A percentile compares a stretch with the other conserved stretches of the same genome.
These are phyloP conservation scores for Entophlyctis luteolus DNA, from an alignment of 192 early-diverging fungal species.

Conservation along the genomic window DNA sequence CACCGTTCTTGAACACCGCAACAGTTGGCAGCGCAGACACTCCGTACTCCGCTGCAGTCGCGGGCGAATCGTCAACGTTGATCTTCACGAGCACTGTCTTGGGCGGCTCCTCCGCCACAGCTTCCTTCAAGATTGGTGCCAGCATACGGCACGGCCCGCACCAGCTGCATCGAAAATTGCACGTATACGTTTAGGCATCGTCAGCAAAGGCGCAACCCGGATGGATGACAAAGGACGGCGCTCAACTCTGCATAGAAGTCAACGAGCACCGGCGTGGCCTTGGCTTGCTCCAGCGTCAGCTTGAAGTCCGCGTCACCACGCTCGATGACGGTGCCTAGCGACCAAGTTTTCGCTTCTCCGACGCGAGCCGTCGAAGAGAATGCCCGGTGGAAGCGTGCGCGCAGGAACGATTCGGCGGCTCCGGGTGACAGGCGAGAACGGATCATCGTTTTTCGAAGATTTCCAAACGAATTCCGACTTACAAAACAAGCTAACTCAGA, in stretches of 20 bases:
- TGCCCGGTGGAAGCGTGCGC: no score
- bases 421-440: no score
- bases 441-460: no score
- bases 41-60: conserved; percentile 60
- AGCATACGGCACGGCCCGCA: conserved; percentile 80
- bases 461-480: no score
- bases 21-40: conserved; percentile 74
- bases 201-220: not conserved
- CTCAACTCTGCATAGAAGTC: conserved; percentile 76
- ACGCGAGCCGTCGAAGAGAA: not conserved
- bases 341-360: not conserved
- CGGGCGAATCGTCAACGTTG: conserved; percentile 65
- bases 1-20: conserved; percentile 61
- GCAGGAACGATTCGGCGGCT: no score
- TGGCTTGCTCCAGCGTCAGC: conserved; percentile 51
- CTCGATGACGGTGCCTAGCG: conserved; percentile 51
- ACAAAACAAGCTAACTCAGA: no score
- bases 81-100: conserved; percentile 71
- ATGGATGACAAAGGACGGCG: not conserved
- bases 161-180: conserved; percentile 63
- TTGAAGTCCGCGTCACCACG: conserved; percentile 59
- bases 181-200: no score
- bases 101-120: conserved; percentile 55
- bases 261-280: conserved; percentile 64
- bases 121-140: conserved; percentile 63